Evolutionary conservation across 352 stramenopile species (phyloP), one percentile per base, ranked within the genome.

Genomic region (Saprolegnia parasitica): DNA sequence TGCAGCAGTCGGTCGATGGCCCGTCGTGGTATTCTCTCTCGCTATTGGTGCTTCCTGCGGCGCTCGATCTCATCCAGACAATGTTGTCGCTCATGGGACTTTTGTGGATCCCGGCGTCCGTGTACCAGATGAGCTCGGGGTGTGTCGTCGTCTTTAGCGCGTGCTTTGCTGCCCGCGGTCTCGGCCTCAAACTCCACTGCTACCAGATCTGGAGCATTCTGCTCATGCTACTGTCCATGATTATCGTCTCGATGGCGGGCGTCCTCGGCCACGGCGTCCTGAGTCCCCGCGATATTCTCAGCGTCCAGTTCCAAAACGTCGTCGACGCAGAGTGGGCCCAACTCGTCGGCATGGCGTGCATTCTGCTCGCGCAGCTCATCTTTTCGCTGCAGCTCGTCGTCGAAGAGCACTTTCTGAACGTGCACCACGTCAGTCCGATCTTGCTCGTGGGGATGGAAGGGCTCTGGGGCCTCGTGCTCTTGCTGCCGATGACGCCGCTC

Each of bases 81-180:
- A 68, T 68, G 42, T 40, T 80, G 32, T 78, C 79, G 72, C 77
- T 81, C 60, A 76, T 76, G 65, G 76, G 76, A 39, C 71, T 81
- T 0, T 68, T 73, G 26, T 77, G 74, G 40, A 72, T 74, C 16
- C 67, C 73, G 46, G 73, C 76, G 29, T 78, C 67, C 15, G 68
- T 81, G 26, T 83, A 77, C 68, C 76, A 83, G 65, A 83, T 83
- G 77, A 74, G 79, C 56, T 73, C 74, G 42, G 76, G 76, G 35
- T 73, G 73, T 11, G 75, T 83, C 26, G 74, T 83, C 42, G 67
- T 83, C 49, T 83, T 83, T 61, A 78, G 66, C 29, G 77, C 71
- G 26, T 65, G 80, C 46, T 50, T 82, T 23, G 71, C 71, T 45
- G 71, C 81, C 32, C 21, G 79, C n/a, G 75, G 80, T 52, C 52